phyloP scores from a whole-genome alignment of 352 stramenopile species.

The Phytophthora sojae region DNA sequence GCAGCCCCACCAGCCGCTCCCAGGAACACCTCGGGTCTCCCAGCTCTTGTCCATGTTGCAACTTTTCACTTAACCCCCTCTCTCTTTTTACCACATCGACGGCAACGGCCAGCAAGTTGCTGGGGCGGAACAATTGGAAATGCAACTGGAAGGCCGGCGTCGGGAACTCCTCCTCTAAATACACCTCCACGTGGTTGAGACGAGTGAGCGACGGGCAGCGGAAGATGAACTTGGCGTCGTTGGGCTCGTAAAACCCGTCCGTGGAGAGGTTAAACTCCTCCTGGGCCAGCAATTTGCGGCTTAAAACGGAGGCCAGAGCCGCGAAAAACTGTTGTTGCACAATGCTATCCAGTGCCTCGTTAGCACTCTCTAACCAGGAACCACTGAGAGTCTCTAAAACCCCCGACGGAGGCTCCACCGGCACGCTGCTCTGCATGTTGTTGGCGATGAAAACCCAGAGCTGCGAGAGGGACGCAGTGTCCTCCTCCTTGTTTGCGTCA shows the following conservation, averaged over 20 bases:
- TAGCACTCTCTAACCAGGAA: conserved; percentile 19
- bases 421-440: conserved; percentile 28
- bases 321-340: conserved; percentile 54
- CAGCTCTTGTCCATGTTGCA: conserved; percentile 36
- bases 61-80: not conserved
- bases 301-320: conserved; percentile 42
- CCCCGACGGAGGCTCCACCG: conserved; percentile 43
- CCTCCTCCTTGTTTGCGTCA: conserved; percentile 1
- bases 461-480: conserved; percentile 5
- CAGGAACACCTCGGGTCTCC: conserved; percentile 55
- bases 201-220: conserved; percentile 59
- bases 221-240: conserved; percentile 73
- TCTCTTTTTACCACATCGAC: conserved; percentile 54
- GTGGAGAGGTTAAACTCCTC: conserved; percentile 52
- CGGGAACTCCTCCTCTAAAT: conserved; percentile 63
- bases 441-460: conserved; percentile 73
- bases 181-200: conserved; percentile 73
- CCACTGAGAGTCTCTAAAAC: conserved; percentile 32
- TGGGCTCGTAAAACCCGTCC: conserved; percentile 50
- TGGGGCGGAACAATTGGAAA: conserved; percentile 55
- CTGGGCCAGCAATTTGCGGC: conserved; percentile 40
- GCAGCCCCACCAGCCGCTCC: conserved; percentile 69
- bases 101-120: conserved; percentile 58
- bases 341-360: conserved; percentile 14
- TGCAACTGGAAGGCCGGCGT: conserved; percentile 55